phyloP scores from a whole-genome alignment of 2,329 filamentous ascomycete species.

The Penicillium sp. region DNA sequence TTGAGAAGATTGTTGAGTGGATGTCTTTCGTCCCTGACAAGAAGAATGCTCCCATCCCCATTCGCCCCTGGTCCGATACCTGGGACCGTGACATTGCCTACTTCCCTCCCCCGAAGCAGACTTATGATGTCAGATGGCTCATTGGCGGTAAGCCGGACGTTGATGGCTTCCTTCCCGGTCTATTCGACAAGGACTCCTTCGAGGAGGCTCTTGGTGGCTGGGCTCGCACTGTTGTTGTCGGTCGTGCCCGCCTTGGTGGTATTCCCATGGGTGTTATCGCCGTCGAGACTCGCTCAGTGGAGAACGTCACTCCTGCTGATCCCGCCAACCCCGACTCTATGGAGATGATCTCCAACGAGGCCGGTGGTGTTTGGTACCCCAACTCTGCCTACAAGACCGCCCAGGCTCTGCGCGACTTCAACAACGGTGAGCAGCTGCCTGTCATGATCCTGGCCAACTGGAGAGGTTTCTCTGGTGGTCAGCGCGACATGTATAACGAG shows the following conservation, averaged over 20 bases:
- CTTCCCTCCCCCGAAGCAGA: conserved; percentile 73
- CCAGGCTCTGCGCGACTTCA: conserved; percentile 98
- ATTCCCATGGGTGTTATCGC: conserved; percentile 98
- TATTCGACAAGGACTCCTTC: conserved; percentile 96
- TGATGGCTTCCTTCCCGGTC: conserved; percentile 78
- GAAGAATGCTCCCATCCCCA: conserved; percentile 89
- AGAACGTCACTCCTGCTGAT: conserved; percentile 95
- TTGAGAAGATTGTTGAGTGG: conserved; percentile 97
- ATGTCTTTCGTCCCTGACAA: conserved; percentile 96
- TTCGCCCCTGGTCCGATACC: conserved; percentile 76
- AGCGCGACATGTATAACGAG: conserved; percentile 99
- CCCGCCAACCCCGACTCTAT: conserved; percentile 98
- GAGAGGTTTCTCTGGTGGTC: conserved; percentile 99
- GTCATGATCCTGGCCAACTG: conserved; percentile 99
- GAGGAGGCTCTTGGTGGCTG: conserved; percentile 95
- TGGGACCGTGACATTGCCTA: conserved; percentile 94
- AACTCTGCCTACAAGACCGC: conserved; percentile 99
- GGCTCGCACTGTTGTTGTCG: conserved; percentile 94
- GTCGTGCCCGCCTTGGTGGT: conserved; percentile 91
- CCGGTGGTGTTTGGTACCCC: conserved; percentile 98
- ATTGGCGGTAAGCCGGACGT: conserved; percentile 85
- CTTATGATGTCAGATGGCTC: conserved; percentile 92
- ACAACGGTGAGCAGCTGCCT: conserved; percentile 95
- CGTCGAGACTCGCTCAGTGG: conserved; percentile 91
- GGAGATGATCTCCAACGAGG: conserved; percentile 90